Base-by-base conservation (phyloP, 2,329 filamentous ascomycete species). In the Pseudocercospora crystallina region DNA sequence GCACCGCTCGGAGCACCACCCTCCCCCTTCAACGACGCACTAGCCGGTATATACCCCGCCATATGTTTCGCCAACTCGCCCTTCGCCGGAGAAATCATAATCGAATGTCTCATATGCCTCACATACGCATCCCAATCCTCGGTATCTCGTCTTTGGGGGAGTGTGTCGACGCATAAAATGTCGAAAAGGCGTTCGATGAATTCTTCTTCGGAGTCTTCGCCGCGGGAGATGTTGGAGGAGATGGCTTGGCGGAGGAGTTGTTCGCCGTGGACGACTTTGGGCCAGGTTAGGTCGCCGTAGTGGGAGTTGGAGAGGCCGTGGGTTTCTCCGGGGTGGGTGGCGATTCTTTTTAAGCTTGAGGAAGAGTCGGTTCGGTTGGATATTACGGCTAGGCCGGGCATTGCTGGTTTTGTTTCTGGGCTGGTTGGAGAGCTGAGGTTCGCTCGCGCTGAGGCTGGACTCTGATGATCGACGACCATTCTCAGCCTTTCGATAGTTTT, bases 281-380 rank as follows among this genome's bases (percentile, higher is more conserved):
- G 80, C 82, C 83, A 86, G 2, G 75, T 75, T 14, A 73, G 71
- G 57, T 85, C 80, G 36, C 76, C 77, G 58, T 80, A 83, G 2
- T 76, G 74, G 2, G 80, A 80, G 60, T 86, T 86, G 65, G 82
- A 85, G 15, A 86, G 69, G 0, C 79, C 82, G 26, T 79, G 73
- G 0, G 79, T 83, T 59, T 83, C 75, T 2, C 74, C 73, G 12
- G 69, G 67, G 9, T 70, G 64, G 1, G 66, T 67, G 1, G 76
- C 75, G 15, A 85, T 74, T 68, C 78, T 80, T 5, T 73, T 69
- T 8, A 83, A 71, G 11, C 74, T 74, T 2, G 77, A 69, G 10
- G 76, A 70, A 33, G 77, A 69, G 2, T 76, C 72, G 2, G 80
- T 83, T 1, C 83, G 78, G 60, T 86, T 86, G 12, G 81, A 84